Evolutionary conservation across 2,329 filamentous ascomycete genomes (phyloP).

Genomic region (Dothidotthia symphoricarpi): DNA sequence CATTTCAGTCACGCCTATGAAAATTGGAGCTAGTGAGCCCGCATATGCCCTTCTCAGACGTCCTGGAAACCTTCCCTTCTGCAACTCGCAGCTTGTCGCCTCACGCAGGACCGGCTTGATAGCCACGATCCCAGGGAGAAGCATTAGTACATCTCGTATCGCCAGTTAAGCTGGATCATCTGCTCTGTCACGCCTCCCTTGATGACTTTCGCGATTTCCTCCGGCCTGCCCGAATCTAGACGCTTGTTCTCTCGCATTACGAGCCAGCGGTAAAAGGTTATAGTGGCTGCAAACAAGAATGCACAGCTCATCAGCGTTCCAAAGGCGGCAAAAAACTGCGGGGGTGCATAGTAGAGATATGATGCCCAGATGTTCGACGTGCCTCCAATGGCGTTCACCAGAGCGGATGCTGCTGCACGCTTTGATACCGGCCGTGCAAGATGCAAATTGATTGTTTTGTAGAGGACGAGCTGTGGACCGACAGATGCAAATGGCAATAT

Average conservation of each 20-base stretch:
- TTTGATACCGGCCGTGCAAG: constrained; percentile 21
- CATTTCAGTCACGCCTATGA: no score
- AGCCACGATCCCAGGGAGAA: no score
- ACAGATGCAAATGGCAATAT: constrained; percentile 22
- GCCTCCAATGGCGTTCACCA: constrained; percentile 23
- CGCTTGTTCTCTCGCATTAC: constrained; percentile 22
- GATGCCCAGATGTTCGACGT: constrained; percentile 24
- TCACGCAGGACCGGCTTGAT: no score
- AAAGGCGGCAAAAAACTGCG: constrained; percentile 23
- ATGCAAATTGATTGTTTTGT: constrained; percentile 25
- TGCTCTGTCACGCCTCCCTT: constrained; percentile 23
- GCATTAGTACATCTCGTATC: constrained; percentile 24
- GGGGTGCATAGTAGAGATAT: constrained; percentile 25
- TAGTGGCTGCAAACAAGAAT: constrained; percentile 16
- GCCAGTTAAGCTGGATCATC: constrained; percentile 20
- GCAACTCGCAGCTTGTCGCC: no score
- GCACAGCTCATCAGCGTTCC: constrained; percentile 24
- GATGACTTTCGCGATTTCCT: constrained; percentile 22
- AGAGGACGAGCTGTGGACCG: constrained; percentile 21
- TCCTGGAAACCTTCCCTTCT: no score
- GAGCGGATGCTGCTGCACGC: constrained; percentile 20
- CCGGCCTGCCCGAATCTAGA: constrained; percentile 18
- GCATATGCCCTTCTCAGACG: no score
- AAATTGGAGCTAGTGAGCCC: no score
- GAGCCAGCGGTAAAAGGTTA: constrained; percentile 22